Evolutionary conservation across 352 stramenopile genomes (phyloP), one percentile per base, ranked within the genome.

Genomic region (Globisporangium sylvaticum): DNA sequence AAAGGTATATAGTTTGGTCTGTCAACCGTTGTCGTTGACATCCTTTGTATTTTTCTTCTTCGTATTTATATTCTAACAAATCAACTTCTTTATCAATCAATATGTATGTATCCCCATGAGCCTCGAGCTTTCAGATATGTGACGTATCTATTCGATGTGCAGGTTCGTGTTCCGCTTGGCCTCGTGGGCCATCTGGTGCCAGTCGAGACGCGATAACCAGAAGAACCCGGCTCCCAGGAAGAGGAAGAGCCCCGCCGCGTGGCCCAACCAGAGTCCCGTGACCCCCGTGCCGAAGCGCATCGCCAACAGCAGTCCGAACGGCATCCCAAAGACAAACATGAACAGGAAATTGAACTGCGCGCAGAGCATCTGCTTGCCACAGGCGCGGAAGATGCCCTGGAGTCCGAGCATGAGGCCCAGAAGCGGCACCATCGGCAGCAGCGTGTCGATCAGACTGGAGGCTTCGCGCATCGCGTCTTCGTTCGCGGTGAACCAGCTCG

Each of bases 251-350:
- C 70, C 73, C 1, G 57, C 62, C 7, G 42, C 58, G 32, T 73
- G 65, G 3, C 70, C 73, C 15, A 70, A 1, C 73, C 73, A 79
- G 22, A 79, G 67, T 0, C 73, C 73, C 0, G 63, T 34, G 25
- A 79, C 58, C 32, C 70, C 73, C 7, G 34, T 53, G 2, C 60
- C 24, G 14, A 72, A 58, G 18, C 34, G 12, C 29, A 73, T 31
- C 9, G 70, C 73, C 27, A 79, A 58, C 14, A 65, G 22, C 4
- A 70, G n/a, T 0, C 73, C 70, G 12, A 75, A 29, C 5, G 73
- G 73, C 14, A 75, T 37, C 1, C 70, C 73, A 15, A 77, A 27
- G n/a, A 74, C 42, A 37, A 79, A 68, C 32, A 72, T 50, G 37
- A 44, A 64, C 12, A 61, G 25, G 29, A 75, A 57, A 24, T 69